Conservation (phyloP, 1,284 basidiomycete genomes). For the Fomitopsis palustris region DNA sequence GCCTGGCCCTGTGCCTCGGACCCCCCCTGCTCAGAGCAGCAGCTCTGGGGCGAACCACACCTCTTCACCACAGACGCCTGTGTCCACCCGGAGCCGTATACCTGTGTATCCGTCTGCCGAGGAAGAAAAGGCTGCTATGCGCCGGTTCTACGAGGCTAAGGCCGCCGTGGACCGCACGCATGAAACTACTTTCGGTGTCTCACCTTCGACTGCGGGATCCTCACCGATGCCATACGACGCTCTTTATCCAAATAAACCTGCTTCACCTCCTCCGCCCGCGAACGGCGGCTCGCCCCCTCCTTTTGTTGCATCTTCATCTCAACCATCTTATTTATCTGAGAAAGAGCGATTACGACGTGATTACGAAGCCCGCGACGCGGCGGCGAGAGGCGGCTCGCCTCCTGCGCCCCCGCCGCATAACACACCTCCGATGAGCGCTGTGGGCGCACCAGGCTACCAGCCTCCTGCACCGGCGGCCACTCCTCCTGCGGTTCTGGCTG, state of each 20-base stretch:
- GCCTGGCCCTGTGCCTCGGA: slow-evolving; percentile 1
- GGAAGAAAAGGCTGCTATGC: slow-evolving; percentile 64
- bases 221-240: slow-evolving; percentile 52
- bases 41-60: neutral
- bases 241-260: slow-evolving; percentile 40
- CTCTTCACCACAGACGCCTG: neutral
- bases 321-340: slow-evolving; percentile 29
- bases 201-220: slow-evolving; percentile 14
- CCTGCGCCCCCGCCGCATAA: slow-evolving; percentile 11
- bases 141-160: slow-evolving; percentile 66
- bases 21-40: neutral
- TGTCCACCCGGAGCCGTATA: neutral
- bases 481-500: slow-evolving; percentile 15
- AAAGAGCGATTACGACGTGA: slow-evolving; percentile 49
- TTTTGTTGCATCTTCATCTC: slow-evolving; percentile 19
- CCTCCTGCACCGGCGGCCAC: neutral
- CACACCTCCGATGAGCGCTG: neutral
- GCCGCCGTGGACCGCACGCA: slow-evolving; percentile 60
- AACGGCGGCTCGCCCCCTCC: slow-evolving; percentile 19
- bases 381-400: slow-evolving; percentile 29
- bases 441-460: slow-evolving; percentile 1
- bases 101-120: slow-evolving; percentile 33
- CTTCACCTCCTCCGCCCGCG: slow-evolving; percentile 7
- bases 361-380: slow-evolving; percentile 65
- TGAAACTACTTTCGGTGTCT: slow-evolving; percentile 28